phyloP scores from a whole-genome alignment of 306 rosid species.

The Medicago arabica region DNA sequence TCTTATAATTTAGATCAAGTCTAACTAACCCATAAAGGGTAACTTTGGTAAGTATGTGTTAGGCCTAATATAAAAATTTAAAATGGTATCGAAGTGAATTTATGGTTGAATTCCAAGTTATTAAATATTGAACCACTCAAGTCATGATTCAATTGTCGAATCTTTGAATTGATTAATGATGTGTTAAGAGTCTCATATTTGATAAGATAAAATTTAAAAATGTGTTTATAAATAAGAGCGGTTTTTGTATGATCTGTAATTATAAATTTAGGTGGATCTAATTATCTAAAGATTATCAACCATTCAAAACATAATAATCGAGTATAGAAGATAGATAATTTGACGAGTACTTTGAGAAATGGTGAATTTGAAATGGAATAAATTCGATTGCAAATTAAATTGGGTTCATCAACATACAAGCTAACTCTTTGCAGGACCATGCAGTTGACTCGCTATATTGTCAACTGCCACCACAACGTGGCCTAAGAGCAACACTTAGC shows the following conservation, averaged over 20 bases:
- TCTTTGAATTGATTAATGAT: too few species aligned
- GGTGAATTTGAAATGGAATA: background rate
- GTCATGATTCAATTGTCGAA: too few species aligned
- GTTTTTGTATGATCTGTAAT: too few species aligned
- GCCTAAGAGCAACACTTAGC: constrained; percentile 24
- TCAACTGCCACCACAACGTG: constrained; percentile 13
- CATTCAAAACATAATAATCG: background rate
- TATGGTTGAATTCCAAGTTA: too few species aligned
- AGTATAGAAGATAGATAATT: background rate
- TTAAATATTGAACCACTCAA: too few species aligned
- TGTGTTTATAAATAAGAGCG: too few species aligned
- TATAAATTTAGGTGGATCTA: background rate
- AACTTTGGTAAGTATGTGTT: too few species aligned
- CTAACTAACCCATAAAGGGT: too few species aligned
- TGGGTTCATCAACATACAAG: constrained; percentile 40
- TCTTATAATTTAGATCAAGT: background rate
- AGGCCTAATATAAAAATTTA: too few species aligned
- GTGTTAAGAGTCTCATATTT: too few species aligned
- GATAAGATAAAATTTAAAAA: too few species aligned
- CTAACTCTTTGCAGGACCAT: constrained; percentile 13
- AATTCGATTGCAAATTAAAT: constrained; percentile 42
- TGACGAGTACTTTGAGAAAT: background rate
- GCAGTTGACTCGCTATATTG: constrained; percentile 41
- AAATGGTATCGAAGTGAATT: too few species aligned
- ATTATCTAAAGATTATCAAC: background rate